Evolutionary conservation across 805 yeast genomes (phyloP).

Genomic region (Pichia scutulata): DNA sequence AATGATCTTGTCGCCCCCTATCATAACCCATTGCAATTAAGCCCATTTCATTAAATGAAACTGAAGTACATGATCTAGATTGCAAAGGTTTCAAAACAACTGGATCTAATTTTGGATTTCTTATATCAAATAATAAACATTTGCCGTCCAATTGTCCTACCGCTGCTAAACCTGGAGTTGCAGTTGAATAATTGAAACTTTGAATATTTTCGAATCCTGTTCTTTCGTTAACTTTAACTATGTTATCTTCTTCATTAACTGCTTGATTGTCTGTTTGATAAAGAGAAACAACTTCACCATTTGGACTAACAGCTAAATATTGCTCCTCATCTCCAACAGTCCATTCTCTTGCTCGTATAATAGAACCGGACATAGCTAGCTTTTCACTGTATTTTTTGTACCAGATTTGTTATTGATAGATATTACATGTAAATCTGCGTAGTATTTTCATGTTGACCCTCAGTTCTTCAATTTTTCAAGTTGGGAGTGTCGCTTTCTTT

Average conservation of each 20-base stretch:
- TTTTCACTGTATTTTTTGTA: too few species aligned
- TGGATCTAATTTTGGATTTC: slow-evolving; percentile 23
- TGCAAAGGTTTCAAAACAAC: slow-evolving; percentile 52
- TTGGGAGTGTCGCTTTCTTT: neutral
- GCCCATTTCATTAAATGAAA: slow-evolving; percentile 60
- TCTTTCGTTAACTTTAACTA: slow-evolving; percentile 43
- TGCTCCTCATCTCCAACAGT: slow-evolving; percentile 46
- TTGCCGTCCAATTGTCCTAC: slow-evolving; percentile 71
- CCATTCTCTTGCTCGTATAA: slow-evolving; percentile 56
- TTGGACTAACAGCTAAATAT: slow-evolving; percentile 63
- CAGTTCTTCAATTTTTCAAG: neutral
- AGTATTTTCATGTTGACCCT: too few species aligned
- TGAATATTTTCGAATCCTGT: slow-evolving; percentile 64
- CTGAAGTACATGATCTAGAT: slow-evolving; percentile 64
- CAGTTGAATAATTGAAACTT: slow-evolving; percentile 55
- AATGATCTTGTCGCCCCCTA: slow-evolving; percentile 65
- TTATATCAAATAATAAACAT: slow-evolving; percentile 55
- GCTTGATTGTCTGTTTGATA: slow-evolving; percentile 44
- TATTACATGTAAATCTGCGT: neutral
- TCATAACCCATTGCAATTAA: slow-evolving; percentile 74
- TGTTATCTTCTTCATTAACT: slow-evolving; percentile 38
- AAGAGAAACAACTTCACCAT: slow-evolving; percentile 71
- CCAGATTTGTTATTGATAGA: neutral
- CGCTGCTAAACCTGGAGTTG: slow-evolving; percentile 51
- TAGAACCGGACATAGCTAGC: slow-evolving; percentile 49